Percentiles rank a stretch among this genome's conserved stretches.
phyloP scores from a whole-genome alignment of 1,284 basidiomycete species.

The Inonotus obliquus region DNA sequence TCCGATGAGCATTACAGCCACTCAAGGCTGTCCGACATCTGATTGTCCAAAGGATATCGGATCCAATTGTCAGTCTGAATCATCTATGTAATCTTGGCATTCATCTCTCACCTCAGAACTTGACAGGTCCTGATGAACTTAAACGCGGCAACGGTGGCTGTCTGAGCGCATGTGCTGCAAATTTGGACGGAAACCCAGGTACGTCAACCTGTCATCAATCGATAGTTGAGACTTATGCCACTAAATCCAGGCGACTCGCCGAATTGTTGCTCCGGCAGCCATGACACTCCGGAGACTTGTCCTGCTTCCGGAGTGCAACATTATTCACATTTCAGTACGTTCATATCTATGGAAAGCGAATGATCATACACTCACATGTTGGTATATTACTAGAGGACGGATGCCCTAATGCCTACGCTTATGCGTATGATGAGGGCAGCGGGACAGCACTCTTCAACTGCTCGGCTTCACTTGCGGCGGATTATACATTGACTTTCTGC shows the following conservation, averaged over 20 bases:
- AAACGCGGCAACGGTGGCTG: slow-evolving; percentile 49
- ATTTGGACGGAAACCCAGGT: slow-evolving; percentile 42
- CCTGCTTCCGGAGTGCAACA: slow-evolving; percentile 44
- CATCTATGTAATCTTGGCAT: too few species aligned
- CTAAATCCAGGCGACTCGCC: slow-evolving; percentile 27
- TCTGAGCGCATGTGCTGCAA: slow-evolving; percentile 53
- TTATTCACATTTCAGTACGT: slow-evolving; percentile 51
- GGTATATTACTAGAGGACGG: slow-evolving; percentile 35
- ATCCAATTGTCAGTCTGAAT: slow-evolving; percentile 39
- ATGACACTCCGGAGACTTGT: slow-evolving; percentile 46
- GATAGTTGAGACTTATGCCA: background rate
- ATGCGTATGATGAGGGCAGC: slow-evolving; percentile 51
- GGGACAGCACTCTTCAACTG: slow-evolving; percentile 51
- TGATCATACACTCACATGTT: too few species aligned
- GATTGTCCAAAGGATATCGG: slow-evolving; percentile 51
- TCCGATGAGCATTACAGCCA: slow-evolving; percentile 50
- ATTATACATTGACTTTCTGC: slow-evolving; percentile 56
- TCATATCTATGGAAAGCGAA: background rate
- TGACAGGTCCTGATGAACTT: slow-evolving; percentile 45
- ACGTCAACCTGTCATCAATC: slow-evolving; percentile 3
- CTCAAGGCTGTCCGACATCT: slow-evolving; percentile 42
- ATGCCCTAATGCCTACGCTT: slow-evolving; percentile 53
- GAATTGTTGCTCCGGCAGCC: slow-evolving; percentile 52
- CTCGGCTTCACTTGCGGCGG: slow-evolving; percentile 35
- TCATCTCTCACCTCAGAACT: too few species aligned